Evolutionary conservation across 2,329 filamentous ascomycete species (phyloP), one percentile per base, ranked within the genome.

Genomic region (Scolecobasidium constrictum): DNA sequence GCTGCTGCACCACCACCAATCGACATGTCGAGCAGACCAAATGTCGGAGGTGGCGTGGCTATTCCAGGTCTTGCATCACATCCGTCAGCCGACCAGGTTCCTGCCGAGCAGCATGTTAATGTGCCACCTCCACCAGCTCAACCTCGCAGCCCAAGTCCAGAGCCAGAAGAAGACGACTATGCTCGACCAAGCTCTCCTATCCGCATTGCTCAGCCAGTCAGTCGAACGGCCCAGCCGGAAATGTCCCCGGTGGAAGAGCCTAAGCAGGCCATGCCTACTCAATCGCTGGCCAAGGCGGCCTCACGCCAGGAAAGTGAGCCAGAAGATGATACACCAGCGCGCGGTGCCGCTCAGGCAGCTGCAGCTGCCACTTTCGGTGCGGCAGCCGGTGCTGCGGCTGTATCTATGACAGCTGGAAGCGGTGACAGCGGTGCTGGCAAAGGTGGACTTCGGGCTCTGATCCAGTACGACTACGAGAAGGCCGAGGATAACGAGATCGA

Each of bases 401-500:
- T n/a, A n/a, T n/a, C n/a, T n/a, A n/a, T n/a, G n/a, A n/a, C n/a
- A n/a, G n/a, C n/a, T n/a, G n/a, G n/a, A n/a, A n/a, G n/a, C n/a
- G n/a, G n/a, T n/a, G 50, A 53, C 18, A 50, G 58, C 12, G 54
- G 60, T 15, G 59, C 59, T 4, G 53, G 54, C 17, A 53, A 53
- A 21, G 73, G 73, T 26, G 83, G 83, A 42, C 75, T 81, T 57
- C 78, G 78, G 38, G 92, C 92, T 1, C 56, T 93, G 45, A 77
- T 92, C 26, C 81, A 92, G 55, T 98, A 92, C 59, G 92, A 98
- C 59, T 98, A 98, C 57, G 90, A 95, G 55, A 95, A 93, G 66
- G 87, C 87, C 1, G 92, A 98, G 62, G 88, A 94, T 51, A 98
- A 98, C 56, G 92, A 98, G 65, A 77, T 98, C 45, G 87, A 94